Base-by-base conservation (phyloP, 768 basidiomycete genomes). In the Pleurotus platypus region DNA sequence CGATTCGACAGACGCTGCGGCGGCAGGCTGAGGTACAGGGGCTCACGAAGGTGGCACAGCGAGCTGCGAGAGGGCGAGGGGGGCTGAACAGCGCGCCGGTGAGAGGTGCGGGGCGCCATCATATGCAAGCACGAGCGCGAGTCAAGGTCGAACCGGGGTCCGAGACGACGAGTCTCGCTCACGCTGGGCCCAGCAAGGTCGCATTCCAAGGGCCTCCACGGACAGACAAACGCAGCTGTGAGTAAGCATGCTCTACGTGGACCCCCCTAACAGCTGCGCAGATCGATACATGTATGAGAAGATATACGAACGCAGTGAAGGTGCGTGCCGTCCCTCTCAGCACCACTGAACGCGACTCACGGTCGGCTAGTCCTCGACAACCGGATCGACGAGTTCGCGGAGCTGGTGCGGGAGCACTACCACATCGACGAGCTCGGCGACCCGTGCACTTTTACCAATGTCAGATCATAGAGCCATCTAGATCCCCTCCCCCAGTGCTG, bases 221-320 rank as follows among this genome's bases (percentile, higher is more conserved):
- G 40, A 70, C 55, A 35, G 74, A 76, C 57, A 74, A 71, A 56
- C 79, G 85, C 35, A 75, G 78, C 37, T 89, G 89, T 90, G 67
- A 76, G 85, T 71, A 9, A 18, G 4, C 46, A 24, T 46, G 35
- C 13, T 48, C 24, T 55, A 9, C 47, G 0, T 22, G 22, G 24
- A 39, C 5, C 43, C 22, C 53, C 24, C 61, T 48, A 38, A 46
- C 11, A 7, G 18, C 11, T 22, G 39, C 38, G 22, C 62, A 92
- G 89, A 87, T 78, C 83, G 90, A 26, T 98, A 98, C 69, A 95
- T 96, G 94, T 94, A 90, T 65, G 94, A 98, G 70, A 94, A 92
- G 72, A 78, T 89, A 22, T 83, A 84, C 1, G 90, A 91, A 65
- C 78, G 94, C 46, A 88, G 92, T 60, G 89, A 89, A 78, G 86